phyloP scores from a whole-genome alignment of 345 rosid genomes.

The Barbarea vulgaris region DNA sequence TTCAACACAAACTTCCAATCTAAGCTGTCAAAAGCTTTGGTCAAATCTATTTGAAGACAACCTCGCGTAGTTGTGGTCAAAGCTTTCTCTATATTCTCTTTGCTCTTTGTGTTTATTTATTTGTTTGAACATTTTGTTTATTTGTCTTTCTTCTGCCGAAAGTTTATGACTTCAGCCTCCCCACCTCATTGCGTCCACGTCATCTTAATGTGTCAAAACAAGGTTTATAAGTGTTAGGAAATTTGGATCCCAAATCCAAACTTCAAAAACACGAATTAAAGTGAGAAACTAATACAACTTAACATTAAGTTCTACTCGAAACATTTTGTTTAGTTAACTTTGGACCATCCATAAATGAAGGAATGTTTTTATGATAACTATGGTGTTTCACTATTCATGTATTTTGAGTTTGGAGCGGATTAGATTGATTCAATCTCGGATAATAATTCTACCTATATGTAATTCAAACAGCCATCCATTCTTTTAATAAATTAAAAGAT shows the following conservation, averaged over 20 bases:
- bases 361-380: background rate
- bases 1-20: too few species aligned
- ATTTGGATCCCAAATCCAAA: background rate
- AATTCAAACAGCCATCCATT: background rate
- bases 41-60: too few species aligned
- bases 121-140: background rate
- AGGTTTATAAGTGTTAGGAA: background rate
- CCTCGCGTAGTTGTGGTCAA: too few species aligned
- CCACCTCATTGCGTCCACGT: slow-evolving; percentile 8
- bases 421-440: background rate
- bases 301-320: background rate
- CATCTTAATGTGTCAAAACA: background rate
- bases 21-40: too few species aligned
- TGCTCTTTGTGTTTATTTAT: background rate
- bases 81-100: too few species aligned
- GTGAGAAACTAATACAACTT: background rate
- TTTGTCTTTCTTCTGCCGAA: slow-evolving; percentile 17
- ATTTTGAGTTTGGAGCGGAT: background rate
- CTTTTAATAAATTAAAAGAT: background rate
- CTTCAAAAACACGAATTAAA: background rate
- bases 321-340: background rate
- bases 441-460: background rate
- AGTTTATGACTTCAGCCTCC: slow-evolving; percentile 5
- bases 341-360: background rate
- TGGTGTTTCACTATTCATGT: background rate